Evolutionary conservation across 2,329 filamentous ascomycete species (phyloP), one percentile per base, ranked within the genome.

Genomic region (Botrytis sinoallii): DNA sequence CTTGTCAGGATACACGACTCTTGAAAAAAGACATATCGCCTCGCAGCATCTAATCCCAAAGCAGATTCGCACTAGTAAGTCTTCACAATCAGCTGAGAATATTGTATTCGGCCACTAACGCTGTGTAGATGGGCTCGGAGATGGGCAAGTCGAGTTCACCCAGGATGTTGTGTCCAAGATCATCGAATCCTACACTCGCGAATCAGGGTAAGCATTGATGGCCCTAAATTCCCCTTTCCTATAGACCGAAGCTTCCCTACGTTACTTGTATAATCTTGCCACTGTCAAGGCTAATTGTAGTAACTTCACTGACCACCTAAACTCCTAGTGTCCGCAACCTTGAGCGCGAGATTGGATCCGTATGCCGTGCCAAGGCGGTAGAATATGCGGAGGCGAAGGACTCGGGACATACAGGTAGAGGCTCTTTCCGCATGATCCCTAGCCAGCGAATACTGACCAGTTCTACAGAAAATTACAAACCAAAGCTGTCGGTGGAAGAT

Each of bases 21-120:
- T 98, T 29, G 96, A 99, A 85, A 99, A 99, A 85, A 90, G 94
- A 73, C 94, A 98, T 82, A 99, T 99, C 81, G 95, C 96, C 25
- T 90, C 91, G 78, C 92, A 92, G 78, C 96, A 99, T 83, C 86
- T 99, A n/a, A 91, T 99, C 32, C 96, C 96, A 20, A 99, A 98
- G 85, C 96, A 99, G 82, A 91, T 98, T 79, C 91, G 90, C 68
- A 92, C 93, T 72, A 99, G 80, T 80, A 76, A 75, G 78, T 75
- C 71, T 65, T 59, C n/a, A 67, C 29, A 40, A 70, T 71, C 25
- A 66, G 64, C 67, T 68, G 40, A 65, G 52, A 25, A 72, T 60
- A 52, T 61, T 72, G 42, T 72, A 64, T 71, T 71, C 66, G 59
- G 61, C 60, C 61, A 70, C 77, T 81, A 60, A 81, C 74, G 57